Evolutionary conservation across 148 eudicot species (phyloP).

Genomic region (Rhododendron griersonianum): DNA sequence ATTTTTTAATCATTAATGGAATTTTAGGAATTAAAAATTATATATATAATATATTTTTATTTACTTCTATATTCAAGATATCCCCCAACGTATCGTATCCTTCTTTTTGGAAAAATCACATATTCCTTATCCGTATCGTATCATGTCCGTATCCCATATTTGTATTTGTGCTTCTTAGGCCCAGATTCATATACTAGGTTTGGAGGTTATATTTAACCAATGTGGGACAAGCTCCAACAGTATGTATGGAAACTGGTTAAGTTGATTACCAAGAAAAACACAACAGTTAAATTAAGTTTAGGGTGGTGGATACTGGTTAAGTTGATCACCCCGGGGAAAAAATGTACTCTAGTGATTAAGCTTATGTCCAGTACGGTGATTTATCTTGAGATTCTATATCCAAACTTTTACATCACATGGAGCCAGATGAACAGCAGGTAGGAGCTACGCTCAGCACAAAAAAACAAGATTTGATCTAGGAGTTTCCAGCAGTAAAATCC

Average conservation of each 20-base stretch:
- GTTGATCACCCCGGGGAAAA: not conserved
- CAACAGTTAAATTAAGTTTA: not conserved
- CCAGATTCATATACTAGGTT: no score
- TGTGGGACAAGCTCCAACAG: no score
- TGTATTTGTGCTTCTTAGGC: no score
- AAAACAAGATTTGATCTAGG: not conserved
- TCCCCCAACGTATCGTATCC: no score
- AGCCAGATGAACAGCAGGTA: not conserved
- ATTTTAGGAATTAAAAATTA: no score
- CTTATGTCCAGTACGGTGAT: not conserved
- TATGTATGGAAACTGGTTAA: not conserved
- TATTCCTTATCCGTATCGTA: no score
- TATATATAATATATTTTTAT: no score
- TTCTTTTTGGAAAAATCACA: no score
- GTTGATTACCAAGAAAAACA: not conserved
- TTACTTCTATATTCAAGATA: no score
- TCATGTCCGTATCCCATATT: no score
- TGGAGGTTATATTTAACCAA: no score
- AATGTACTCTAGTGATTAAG: not conserved
- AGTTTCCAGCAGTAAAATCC: not conserved
- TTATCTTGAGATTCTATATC: not conserved
- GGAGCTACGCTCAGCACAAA: not conserved
- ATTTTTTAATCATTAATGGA: no score
- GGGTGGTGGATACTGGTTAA: not conserved
- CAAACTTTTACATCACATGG: not conserved